Percentiles rank a stretch among this genome's conserved stretches.
These are phyloP conservation scores for Podospora sp. DNA, from an alignment of 495 filamentous ascomycete species.

Conservation along the genomic window DNA sequence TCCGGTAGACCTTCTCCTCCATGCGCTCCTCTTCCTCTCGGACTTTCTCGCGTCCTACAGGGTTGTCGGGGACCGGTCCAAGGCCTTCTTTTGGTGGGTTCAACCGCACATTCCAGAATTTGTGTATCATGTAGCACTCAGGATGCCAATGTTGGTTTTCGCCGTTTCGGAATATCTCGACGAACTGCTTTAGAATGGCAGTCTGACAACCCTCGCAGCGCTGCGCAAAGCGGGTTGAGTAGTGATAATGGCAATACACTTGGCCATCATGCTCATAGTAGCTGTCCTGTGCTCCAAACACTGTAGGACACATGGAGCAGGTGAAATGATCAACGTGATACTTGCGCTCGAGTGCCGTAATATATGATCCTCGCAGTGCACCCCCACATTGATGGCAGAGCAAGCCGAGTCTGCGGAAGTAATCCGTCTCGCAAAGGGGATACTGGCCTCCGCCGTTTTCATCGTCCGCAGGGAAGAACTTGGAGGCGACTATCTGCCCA, in stretches of 20 bases:
- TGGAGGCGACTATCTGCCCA: constrained; percentile 92
- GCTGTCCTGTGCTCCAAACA: constrained; percentile 96
- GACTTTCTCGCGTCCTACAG: constrained; percentile 73
- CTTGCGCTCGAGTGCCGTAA: constrained; percentile 95
- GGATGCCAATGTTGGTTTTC: constrained; percentile 99
- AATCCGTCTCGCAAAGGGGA: constrained; percentile 96
- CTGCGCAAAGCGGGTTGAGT: constrained; percentile 96
- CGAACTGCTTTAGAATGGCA: constrained; percentile 98
- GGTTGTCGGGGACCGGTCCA: constrained; percentile 64
- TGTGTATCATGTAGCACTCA: constrained; percentile 99
- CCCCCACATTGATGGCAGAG: constrained; percentile 91
- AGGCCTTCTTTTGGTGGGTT: constrained; percentile 48
- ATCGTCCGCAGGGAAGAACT: constrained; percentile 96
- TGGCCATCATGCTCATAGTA: constrained; percentile 98
- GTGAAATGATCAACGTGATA: constrained; percentile 99
- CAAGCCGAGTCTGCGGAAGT: constrained; percentile 89
- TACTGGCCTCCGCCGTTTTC: constrained; percentile 84
- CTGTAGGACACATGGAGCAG: constrained; percentile 93
- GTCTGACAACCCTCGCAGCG: constrained; percentile 95
- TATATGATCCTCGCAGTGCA: constrained; percentile 95
- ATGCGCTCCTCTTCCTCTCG: constrained; percentile 87
- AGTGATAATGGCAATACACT: constrained; percentile 99
- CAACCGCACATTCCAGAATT: constrained; percentile 98
- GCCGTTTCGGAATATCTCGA: constrained; percentile 96
- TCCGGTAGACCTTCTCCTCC: constrained; percentile 96